These are phyloP conservation scores for Stevia rebaudiana DNA, from an alignment of 140 eudicot genomes.

Conservation along the genomic window DNA sequence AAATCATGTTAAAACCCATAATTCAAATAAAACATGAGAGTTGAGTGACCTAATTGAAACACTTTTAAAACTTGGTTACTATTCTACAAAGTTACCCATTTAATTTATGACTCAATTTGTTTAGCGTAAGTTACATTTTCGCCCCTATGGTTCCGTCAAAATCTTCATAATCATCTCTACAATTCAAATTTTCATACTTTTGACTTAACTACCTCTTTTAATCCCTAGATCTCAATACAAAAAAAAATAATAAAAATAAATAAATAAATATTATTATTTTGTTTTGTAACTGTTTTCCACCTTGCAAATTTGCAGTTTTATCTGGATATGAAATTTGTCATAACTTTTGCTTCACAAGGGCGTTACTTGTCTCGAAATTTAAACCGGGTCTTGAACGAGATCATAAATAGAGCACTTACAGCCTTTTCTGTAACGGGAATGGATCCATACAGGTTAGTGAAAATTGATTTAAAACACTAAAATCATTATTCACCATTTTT, in stretches of 20 bases:
- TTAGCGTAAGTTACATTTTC: neutral
- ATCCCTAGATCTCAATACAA: neutral
- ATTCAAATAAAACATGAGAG: too few relatives aligned
- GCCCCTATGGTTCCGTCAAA: neutral
- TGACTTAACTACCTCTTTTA: neutral
- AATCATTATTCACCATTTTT: neutral
- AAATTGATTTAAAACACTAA: conserved; percentile 1
- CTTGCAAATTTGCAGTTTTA: conserved; percentile 58
- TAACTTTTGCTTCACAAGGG: conserved; percentile 92
- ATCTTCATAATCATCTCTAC: neutral
- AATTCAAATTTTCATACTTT: neutral
- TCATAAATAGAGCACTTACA: conserved; percentile 69
- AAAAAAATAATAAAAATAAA: too few relatives aligned
- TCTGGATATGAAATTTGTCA: conserved; percentile 94
- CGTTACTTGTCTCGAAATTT: conserved; percentile 88
- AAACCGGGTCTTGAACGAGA: conserved; percentile 77
- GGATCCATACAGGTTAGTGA: conserved; percentile 71
- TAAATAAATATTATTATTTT: neutral
- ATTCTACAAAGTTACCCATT: too few relatives aligned
- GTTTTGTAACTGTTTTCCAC: neutral
- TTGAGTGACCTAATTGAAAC: too few relatives aligned
- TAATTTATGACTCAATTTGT: neutral
- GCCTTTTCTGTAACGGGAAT: conserved; percentile 85
- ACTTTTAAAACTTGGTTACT: too few relatives aligned
- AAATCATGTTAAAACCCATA: too few relatives aligned